Evolutionary conservation across 345 rosid genomes (phyloP).

Genomic region (Eucalyptus virginea): DNA sequence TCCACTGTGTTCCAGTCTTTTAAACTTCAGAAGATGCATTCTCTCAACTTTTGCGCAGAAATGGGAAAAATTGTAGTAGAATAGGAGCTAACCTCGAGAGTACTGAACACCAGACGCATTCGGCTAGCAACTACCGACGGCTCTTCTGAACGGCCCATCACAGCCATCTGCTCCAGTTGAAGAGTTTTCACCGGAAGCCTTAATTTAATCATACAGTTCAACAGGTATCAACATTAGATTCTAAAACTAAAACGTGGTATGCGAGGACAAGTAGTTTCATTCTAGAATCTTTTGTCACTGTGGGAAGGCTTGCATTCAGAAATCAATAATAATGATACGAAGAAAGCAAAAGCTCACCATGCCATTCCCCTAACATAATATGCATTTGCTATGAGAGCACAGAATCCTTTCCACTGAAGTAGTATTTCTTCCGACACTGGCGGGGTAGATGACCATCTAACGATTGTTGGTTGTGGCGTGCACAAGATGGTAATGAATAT

Average conservation of each 20-base stretch:
- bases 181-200: conserved; percentile 98
- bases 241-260: background rate
- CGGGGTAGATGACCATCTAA: conserved; percentile 76
- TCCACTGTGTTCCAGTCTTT: background rate
- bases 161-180: conserved; percentile 94
- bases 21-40: background rate
- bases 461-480: conserved; percentile 83
- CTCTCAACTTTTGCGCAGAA: background rate
- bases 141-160: conserved; percentile 64
- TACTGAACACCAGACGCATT: conserved; percentile 79
- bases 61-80: background rate
- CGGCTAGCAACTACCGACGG: conserved; percentile 85
- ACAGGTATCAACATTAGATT: background rate
- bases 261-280: background rate
- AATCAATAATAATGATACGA: background rate
- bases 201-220: background rate
- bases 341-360: conserved; percentile 41
- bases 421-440: conserved; percentile 54
- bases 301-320: background rate
- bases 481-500: conserved; percentile 88
- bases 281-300: background rate
- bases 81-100: conserved; percentile 60
- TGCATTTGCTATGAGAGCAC: conserved; percentile 88
- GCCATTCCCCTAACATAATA: conserved; percentile 82
- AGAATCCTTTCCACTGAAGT: conserved; percentile 80